Conservation (phyloP, 2,329 filamentous ascomycete genomes). For the Fusarium bactridioides region DNA sequence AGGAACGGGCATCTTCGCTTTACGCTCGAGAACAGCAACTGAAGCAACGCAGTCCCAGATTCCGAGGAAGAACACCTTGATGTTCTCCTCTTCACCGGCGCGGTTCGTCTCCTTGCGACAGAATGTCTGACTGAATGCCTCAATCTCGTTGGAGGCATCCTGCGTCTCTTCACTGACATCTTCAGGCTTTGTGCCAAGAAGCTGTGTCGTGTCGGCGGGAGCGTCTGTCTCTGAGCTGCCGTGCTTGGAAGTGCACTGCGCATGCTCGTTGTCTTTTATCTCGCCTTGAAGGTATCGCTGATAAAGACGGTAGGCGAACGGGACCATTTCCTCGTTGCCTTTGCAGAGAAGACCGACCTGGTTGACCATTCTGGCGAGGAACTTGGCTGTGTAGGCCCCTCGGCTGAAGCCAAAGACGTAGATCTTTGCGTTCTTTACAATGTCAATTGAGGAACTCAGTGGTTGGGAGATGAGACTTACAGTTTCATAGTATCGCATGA, state of each 20-base stretch:
- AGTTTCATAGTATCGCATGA: slow-evolving; percentile 62
- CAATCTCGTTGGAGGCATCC: slow-evolving; percentile 48
- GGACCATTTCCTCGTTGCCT: slow-evolving; percentile 63
- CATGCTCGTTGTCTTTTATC: slow-evolving; percentile 43
- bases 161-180: slow-evolving; percentile 37
- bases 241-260: slow-evolving; percentile 20
- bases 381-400: slow-evolving; percentile 62
- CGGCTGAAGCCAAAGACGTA: slow-evolving; percentile 64
- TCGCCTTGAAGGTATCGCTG: slow-evolving; percentile 52
- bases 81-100: slow-evolving; percentile 43
- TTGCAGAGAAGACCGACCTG: slow-evolving; percentile 58
- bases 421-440: slow-evolving; percentile 54
- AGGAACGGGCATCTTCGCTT: slow-evolving; percentile 49
- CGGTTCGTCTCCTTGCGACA: slow-evolving; percentile 49
- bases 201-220: background rate
- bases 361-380: slow-evolving; percentile 60
- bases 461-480: slow-evolving; percentile 31
- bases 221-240: background rate
- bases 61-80: slow-evolving; percentile 63
- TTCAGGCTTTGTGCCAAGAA: slow-evolving; percentile 34
- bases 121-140: slow-evolving; percentile 58
- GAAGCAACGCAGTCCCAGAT: slow-evolving; percentile 64
- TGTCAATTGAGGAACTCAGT: rapidly evolving
- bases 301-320: slow-evolving; percentile 57
- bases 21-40: slow-evolving; percentile 53